These are phyloP conservation scores for Ascochyta rabiei DNA, from an alignment of 2,329 filamentous ascomycete genomes.

Conservation along the genomic window DNA sequence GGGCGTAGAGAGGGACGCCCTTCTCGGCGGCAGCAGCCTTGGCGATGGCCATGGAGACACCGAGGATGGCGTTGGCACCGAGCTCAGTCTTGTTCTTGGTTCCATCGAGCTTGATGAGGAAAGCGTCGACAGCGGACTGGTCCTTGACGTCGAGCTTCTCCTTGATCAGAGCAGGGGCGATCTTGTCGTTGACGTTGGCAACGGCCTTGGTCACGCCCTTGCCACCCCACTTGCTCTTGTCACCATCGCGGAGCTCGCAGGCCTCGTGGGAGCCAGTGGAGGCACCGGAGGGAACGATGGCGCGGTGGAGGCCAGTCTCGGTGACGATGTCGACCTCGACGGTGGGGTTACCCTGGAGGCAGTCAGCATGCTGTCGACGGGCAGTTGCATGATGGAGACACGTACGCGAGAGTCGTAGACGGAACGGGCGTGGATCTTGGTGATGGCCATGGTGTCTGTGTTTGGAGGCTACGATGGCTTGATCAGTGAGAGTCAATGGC, in stretches of 20 bases:
- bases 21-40: conserved; percentile 63
- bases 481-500: conserved; percentile 34
- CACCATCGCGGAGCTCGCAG: conserved; percentile 60
- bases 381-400: neutral
- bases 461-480: conserved; percentile 20
- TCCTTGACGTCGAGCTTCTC: conserved; percentile 61
- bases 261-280: conserved; percentile 71
- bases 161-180: conserved; percentile 62
- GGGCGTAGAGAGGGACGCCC: conserved; percentile 63
- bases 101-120: conserved; percentile 61
- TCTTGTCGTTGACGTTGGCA: conserved; percentile 60
- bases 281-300: conserved; percentile 95
- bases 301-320: conserved; percentile 94
- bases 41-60: conserved; percentile 65
- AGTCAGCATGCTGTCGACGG: conserved; percentile 18
- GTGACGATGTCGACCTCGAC: conserved; percentile 98
- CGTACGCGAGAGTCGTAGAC: conserved; percentile 88
- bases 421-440: conserved; percentile 68
- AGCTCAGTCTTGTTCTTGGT: conserved; percentile 65
- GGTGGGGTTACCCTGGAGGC: conserved; percentile 79
- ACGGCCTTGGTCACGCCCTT: conserved; percentile 64
- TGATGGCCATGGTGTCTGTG: conserved; percentile 71
- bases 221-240: conserved; percentile 60
- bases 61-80: conserved; percentile 66
- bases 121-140: conserved; percentile 60